Evolutionary conservation across 345 rosid species (phyloP), one percentile per base, ranked within the genome.

Genomic region (Orychophragmus violaceus): DNA sequence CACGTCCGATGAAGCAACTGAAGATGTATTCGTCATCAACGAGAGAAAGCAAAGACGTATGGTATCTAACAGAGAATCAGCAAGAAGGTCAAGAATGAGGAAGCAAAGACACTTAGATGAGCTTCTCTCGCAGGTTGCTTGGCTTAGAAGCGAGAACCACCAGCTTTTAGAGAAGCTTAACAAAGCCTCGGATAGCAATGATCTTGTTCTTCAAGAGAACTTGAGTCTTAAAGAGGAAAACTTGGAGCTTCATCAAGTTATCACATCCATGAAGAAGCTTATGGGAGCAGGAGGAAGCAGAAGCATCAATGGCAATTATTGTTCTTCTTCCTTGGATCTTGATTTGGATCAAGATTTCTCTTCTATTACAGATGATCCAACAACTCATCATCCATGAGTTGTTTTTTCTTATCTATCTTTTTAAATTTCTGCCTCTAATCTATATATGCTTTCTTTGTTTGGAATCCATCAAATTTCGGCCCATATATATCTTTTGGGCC

Each of bases 61-160:
- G 97, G 83, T 93, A 69, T 93, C 98, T 5, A 93, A 93, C 53
- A 69, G 98, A 78, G 98, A 93, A 55, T 89, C 98, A 5, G 98
- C 98, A 2, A 85, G 97, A 23, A 59, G 97, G 27, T 92, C 97
- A 21, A 93, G 98, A 25, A 86, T 92, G 98, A 87, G 98, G 59
- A 92, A 89, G 79, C 98, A 90, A 80, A 85, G 86, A 76, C 98
- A 93, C 80, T 77, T 93, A 11, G 98, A 93, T 35, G 98, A 93
- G 85, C 94, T 93, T 21, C 86, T 89, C 81, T 82, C 98, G 2
- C 97, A 89, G 75, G 90, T 93, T 18, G 66, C 89, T 46, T 83
- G 91, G 93, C 91, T 93, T 60, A 66, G 97, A 49, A 87, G 80
- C 28, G 97, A 93, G 80, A 93, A 90, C 44, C 94, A 83, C 29